These are phyloP conservation scores for Mortierella sp. DNA, from an alignment of 371 early-diverging fungal species.

Conservation along the genomic window DNA sequence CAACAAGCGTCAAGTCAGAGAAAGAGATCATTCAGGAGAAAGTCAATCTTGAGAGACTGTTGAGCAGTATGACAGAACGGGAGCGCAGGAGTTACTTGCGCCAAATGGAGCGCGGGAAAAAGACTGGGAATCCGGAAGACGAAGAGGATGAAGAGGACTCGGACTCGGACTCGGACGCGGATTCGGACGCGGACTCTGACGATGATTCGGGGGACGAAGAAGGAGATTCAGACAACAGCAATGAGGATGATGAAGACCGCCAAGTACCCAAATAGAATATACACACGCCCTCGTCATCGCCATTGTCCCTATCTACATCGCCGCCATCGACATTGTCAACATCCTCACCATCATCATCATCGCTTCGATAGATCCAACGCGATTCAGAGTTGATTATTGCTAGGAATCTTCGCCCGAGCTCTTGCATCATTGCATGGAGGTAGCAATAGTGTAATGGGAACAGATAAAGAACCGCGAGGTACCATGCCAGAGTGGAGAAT, in stretches of 20 bases:
- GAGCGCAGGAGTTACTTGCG: slow-evolving; percentile 83
- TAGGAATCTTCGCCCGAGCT: no score
- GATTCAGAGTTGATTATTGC: no score
- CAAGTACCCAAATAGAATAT: slow-evolving; percentile 46
- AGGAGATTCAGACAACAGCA: slow-evolving; percentile 31
- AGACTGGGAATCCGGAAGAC: slow-evolving; percentile 45
- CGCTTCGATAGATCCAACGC: neutral
- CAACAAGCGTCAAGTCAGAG: slow-evolving; percentile 64
- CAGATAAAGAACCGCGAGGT: no score
- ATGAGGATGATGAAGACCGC: slow-evolving; percentile 54
- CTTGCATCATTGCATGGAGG: no score
- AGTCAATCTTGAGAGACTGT: slow-evolving; percentile 76
- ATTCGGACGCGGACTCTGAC: neutral
- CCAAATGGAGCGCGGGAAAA: slow-evolving; percentile 36
- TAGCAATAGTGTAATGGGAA: no score
- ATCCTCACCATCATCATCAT: no score
- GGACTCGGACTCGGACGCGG: slow-evolving; percentile 26
- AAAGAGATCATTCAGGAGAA: slow-evolving; percentile 71
- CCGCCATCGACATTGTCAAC: no score
- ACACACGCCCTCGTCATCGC: no score
- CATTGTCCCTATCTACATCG: no score
- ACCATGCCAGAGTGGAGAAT: no score
- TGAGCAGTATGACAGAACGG: slow-evolving; percentile 84
- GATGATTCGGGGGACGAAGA: slow-evolving; percentile 12
- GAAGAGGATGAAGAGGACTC: slow-evolving; percentile 8